Evolutionary conservation across 164 flowering plant species (phyloP), one percentile per base, ranked within the genome.

Genomic region (Paratinospora sagittata): DNA sequence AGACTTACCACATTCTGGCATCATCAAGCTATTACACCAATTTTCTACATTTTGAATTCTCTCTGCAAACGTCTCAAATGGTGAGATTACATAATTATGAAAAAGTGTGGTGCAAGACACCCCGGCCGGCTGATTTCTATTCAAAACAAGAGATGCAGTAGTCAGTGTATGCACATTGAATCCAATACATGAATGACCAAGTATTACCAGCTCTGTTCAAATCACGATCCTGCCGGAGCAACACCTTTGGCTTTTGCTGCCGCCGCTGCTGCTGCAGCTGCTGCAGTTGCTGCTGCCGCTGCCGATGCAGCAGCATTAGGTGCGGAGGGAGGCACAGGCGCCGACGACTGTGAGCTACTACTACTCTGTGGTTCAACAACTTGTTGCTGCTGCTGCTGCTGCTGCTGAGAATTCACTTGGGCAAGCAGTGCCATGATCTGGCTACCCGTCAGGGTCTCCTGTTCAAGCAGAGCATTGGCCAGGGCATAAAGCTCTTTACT

Each of bases 391-490:
- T 78, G 86, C 37, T 83, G 84, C 65, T 72, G 81, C 70, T 80
- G 82, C 64, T 77, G 87, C 75, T 82, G 83, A 19, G 89, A 81
- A 68, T 81, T 79, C 3, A 87, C 82, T 70, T 83, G 80, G 2
- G 87, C 86, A 66, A 96, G 88, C 71, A 96, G 60, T 36, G 82
- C 77, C 77, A 86, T 88, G 47, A 96, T 96, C 80, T 96, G 97
- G 76, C 41, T 79, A 7, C 99, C 99, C 0, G 90, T 66, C 0
- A 96, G 88, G 0, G 98, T 96, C 73, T 96, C 99, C 0, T 89
- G 83, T 82, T 90, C 91, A 3, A 96, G 93, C 77, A 96, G 79
- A 14, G 93, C 93, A 74, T 86, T 90, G 8, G 99, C 99, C 55
- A 96, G 91, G 7, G 90, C 97, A 70, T 91, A 92, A 43, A 80